phyloP scores from a whole-genome alignment of 805 yeast genomes.

The Yarrowia phangngaensis region DNA sequence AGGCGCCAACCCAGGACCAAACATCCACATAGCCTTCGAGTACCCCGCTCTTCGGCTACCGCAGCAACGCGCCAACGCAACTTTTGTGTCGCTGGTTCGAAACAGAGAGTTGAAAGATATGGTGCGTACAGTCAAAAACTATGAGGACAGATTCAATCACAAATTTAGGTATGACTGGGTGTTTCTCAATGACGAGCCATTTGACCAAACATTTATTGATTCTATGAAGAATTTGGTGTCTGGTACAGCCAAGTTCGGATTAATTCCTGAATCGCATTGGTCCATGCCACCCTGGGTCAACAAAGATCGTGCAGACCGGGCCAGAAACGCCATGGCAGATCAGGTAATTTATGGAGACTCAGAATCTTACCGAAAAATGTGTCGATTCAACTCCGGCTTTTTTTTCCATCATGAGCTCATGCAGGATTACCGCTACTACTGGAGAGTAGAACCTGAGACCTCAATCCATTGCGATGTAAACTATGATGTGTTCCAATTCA shows the following conservation, averaged over 20 bases:
- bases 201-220: slow-evolving; percentile 52
- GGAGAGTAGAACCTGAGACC: slow-evolving; percentile 76
- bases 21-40: slow-evolving; percentile 23
- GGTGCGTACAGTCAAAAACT: slow-evolving; percentile 55
- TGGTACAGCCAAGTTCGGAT: slow-evolving; percentile 61
- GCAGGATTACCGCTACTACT: slow-evolving; percentile 59
- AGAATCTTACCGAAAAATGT: slow-evolving; percentile 71
- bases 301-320: slow-evolving; percentile 46
- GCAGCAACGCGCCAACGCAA: slow-evolving; percentile 46
- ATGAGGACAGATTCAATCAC: slow-evolving; percentile 63
- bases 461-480: slow-evolving; percentile 57
- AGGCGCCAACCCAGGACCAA: slow-evolving; percentile 18
- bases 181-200: slow-evolving; percentile 66
- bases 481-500: slow-evolving; percentile 57
- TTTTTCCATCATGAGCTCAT: slow-evolving; percentile 60
- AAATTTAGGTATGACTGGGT: slow-evolving; percentile 72
- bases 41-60: slow-evolving; percentile 21
- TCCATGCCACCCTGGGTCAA: slow-evolving; percentile 63
- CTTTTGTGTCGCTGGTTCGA: slow-evolving; percentile 66
- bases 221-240: slow-evolving; percentile 51
- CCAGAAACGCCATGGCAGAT: slow-evolving; percentile 46
- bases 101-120: slow-evolving; percentile 59
- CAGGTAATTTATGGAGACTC: slow-evolving; percentile 56
- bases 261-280: slow-evolving; percentile 64
- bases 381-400: slow-evolving; percentile 74